phyloP scores from a whole-genome alignment of 441 rosid genomes.

The Erysimum pusillum region DNA sequence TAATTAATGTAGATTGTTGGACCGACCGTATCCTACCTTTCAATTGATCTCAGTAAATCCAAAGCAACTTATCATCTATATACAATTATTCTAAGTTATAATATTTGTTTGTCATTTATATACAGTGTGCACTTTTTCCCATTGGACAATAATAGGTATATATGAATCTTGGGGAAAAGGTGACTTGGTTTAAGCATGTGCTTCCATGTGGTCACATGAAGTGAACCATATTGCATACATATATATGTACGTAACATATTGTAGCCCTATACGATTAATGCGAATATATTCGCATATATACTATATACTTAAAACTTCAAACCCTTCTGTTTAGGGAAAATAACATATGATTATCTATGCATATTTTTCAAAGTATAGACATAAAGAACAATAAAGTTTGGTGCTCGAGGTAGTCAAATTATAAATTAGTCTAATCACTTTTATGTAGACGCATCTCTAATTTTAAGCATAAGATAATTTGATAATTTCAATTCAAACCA shows the following conservation, averaged over 20 bases:
- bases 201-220: constrained; percentile 52
- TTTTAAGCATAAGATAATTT: not conserved
- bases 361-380: constrained; percentile 11
- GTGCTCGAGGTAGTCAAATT: constrained; percentile 44
- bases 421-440: constrained; percentile 3
- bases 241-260: constrained; percentile 5
- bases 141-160: constrained; percentile 36
- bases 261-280: constrained; percentile 11
- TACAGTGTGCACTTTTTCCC: constrained; percentile 14
- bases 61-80: constrained; percentile 23
- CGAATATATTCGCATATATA: constrained; percentile 8
- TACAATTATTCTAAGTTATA: not conserved
- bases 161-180: constrained; percentile 30
- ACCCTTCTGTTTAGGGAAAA: constrained; percentile 10
- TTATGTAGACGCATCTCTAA: not conserved
- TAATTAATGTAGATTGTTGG: constrained; percentile 45
- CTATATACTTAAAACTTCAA: constrained; percentile 19
- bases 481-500: not conserved
- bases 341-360: constrained; percentile 6
- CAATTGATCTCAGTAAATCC: constrained; percentile 29
- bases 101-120: not conserved
- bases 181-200: constrained; percentile 39
- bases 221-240: constrained; percentile 30
- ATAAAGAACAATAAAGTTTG: constrained; percentile 30
- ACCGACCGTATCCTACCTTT: constrained; percentile 44